phyloP scores from a whole-genome alignment of 371 early-diverging fungal species.

The Apophysomyces elegans region DNA sequence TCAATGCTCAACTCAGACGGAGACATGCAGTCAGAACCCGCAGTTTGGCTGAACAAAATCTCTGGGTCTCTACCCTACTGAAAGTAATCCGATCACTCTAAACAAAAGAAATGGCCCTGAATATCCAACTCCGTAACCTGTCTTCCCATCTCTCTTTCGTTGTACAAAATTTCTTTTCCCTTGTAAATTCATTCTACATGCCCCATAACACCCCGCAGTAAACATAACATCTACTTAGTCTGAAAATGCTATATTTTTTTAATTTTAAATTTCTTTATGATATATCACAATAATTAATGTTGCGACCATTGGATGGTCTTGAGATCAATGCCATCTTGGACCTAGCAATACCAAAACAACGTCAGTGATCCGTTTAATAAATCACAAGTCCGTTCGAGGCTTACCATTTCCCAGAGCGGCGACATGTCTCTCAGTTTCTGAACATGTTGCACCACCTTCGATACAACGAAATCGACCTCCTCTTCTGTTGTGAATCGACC shows the following conservation, averaged over 20 bases:
- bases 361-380: conserved; percentile 9
- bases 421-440: conserved; percentile 95
- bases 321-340: conserved; percentile 92
- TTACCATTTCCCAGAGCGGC: conserved; percentile 99
- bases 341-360: conserved; percentile 25
- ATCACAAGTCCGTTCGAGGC: conserved; percentile 4
- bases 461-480: conserved; percentile 94
- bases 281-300: conserved; percentile 57
- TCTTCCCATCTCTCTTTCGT: background rate
- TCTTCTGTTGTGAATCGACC: conserved; percentile 98
- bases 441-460: conserved; percentile 90
- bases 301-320: conserved; percentile 93
- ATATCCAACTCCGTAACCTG: no score
- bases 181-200: background rate
- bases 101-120: background rate
- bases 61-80: background rate
- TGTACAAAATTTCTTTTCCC: conserved; percentile 1
- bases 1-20: background rate
- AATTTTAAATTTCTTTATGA: background rate
- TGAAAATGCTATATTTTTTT: conserved; percentile 3
- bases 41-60: background rate
- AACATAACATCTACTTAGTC: conserved; percentile 1
- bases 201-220: background rate
- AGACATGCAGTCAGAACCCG: background rate
- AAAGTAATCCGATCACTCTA: background rate